Percentiles rank a stretch among this genome's conserved stretches.
phyloP scores from a whole-genome alignment of 257 asterid genomes.

The Paraleonurus japonicus region DNA sequence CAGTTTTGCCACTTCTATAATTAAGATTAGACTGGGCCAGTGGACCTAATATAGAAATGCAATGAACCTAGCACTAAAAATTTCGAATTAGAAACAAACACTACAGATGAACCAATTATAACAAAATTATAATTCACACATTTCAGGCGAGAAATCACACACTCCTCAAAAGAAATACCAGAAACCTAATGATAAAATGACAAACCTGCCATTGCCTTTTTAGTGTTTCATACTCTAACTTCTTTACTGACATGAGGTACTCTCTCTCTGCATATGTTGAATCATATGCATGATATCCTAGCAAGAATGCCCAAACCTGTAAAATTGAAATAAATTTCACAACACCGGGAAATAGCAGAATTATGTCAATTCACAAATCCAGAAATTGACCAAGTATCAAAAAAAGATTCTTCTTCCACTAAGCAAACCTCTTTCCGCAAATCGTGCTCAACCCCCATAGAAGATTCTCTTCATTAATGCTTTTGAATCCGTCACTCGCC shows the following conservation, averaged over 20 bases:
- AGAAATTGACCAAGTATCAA: constrained; percentile 16
- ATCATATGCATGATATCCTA: constrained; percentile 75
- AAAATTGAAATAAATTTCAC: constrained; percentile 21
- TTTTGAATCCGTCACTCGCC: constrained; percentile 65
- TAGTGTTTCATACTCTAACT: constrained; percentile 76
- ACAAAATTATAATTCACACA: not conserved
- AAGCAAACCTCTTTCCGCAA: constrained; percentile 71
- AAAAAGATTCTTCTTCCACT: constrained; percentile 19
- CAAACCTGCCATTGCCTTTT: constrained; percentile 97
- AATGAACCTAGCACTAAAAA: not conserved
- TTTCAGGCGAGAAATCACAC: not conserved
- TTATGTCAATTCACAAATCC: constrained; percentile 6
- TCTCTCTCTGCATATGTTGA: constrained; percentile 94
- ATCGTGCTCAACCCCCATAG: constrained; percentile 77
- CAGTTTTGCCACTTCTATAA: not conserved
- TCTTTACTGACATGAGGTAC: constrained; percentile 65
- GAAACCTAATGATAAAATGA: constrained; percentile 22
- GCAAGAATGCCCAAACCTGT: constrained; percentile 86
- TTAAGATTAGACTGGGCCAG: not conserved
- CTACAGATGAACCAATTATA: constrained; percentile 7
- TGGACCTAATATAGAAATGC: not conserved
- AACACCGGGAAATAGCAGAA: not conserved
- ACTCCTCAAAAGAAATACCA: constrained; percentile 7
- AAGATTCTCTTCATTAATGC: constrained; percentile 77
- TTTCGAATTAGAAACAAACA: not conserved